These are phyloP conservation scores for Carex pumila DNA, from an alignment of 176 grass and related monocot species.

Conservation along the genomic window DNA sequence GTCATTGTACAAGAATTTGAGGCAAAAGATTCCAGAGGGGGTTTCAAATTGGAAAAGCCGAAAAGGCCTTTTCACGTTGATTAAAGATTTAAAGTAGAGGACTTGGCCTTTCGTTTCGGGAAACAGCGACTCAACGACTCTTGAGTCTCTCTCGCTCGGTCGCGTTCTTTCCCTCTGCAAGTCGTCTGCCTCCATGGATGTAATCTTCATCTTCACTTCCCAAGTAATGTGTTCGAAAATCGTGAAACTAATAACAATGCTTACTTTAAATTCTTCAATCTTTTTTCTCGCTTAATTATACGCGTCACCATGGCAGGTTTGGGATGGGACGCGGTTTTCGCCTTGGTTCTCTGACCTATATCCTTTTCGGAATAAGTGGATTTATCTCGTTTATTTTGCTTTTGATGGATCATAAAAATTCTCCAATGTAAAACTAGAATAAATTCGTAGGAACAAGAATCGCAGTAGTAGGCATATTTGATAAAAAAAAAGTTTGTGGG, in stretches of 20 bases:
- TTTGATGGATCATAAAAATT: neutral
- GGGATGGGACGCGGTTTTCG: slow-evolving; percentile 53
- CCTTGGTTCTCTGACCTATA: slow-evolving; percentile 90
- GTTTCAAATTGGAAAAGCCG: neutral
- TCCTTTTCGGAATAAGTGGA: slow-evolving; percentile 30
- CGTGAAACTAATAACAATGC: neutral
- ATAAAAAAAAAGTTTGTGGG: neutral
- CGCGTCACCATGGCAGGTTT: slow-evolving; percentile 39
- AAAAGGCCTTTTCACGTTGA: neutral
- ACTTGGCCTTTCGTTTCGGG: neutral
- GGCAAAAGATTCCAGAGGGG: neutral
- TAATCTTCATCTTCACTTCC: neutral
- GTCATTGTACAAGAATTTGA: neutral
- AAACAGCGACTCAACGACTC: neutral
- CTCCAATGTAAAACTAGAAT: neutral
- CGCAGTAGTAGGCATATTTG: too few relatives aligned
- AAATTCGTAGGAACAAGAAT: too few relatives aligned
- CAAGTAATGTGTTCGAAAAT: neutral
- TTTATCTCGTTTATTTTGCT: neutral
- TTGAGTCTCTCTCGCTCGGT: neutral
- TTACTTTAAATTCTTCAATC: neutral
- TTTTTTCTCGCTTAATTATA: neutral
- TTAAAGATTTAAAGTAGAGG: neutral
- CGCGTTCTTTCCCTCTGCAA: neutral
- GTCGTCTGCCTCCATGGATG: neutral